Conservation (phyloP, 1,284 basidiomycete genomes). For the Meira nashicola region DNA sequence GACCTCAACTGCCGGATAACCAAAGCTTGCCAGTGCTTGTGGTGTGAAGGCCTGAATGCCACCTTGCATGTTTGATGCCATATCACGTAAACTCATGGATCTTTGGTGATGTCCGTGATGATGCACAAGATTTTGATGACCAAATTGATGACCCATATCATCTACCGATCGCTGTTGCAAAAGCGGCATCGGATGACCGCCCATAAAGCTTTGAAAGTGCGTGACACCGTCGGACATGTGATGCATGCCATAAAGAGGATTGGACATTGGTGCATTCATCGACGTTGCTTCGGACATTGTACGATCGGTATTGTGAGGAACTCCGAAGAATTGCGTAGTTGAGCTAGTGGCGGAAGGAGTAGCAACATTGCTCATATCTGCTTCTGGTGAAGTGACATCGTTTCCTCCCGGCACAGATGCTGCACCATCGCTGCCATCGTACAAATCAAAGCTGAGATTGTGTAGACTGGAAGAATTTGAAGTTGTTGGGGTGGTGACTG, state of each 20-base stretch:
- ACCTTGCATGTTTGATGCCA: not conserved
- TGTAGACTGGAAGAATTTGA: conserved; percentile 6
- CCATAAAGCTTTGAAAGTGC: no score
- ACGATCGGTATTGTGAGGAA: no score
- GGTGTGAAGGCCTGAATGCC: not conserved
- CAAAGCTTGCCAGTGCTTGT: no score
- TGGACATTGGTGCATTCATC: not conserved
- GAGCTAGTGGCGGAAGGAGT: not conserved
- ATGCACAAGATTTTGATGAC: not conserved
- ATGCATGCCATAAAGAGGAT: not conserved
- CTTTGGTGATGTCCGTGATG: conserved; percentile 5
- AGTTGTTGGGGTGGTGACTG: conserved; percentile 19
- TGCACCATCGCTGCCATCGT: not conserved
- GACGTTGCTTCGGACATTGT: not conserved
- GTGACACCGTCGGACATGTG: no score
- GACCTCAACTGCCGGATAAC: not conserved
- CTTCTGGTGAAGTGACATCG: not conserved
- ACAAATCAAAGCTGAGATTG: conserved; percentile 13
- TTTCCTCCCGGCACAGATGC: not conserved
- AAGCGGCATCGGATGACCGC: not conserved
- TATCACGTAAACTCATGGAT: conserved; percentile 7
- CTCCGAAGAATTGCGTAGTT: no score
- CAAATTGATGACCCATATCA: not conserved
- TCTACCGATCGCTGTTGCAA: not conserved
- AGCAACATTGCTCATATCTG: not conserved